These are phyloP conservation scores for Liriodendron chinense DNA, from an alignment of 164 flowering plant species.

Conservation along the genomic window DNA sequence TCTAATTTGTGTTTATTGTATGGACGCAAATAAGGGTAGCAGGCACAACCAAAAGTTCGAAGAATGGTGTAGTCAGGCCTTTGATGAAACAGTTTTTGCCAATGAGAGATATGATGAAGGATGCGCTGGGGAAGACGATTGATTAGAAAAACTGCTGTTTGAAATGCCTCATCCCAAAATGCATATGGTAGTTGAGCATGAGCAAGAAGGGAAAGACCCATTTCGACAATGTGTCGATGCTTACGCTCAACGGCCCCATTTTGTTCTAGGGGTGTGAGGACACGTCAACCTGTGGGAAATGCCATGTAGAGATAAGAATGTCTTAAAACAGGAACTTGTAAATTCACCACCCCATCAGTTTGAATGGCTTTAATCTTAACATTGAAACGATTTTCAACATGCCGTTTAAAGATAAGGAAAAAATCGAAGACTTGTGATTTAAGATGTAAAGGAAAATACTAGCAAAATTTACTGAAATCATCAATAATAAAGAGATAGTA, in stretches of 20 bases:
- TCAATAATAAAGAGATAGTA: conserved; percentile 3
- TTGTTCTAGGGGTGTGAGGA: background rate
- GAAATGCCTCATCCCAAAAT: background rate
- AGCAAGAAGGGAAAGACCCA: background rate
- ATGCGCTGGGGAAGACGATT: too few species aligned
- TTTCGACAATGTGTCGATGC: background rate
- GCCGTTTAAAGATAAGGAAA: background rate
- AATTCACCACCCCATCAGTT: background rate
- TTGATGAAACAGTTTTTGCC: background rate
- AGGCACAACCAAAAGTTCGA: conserved; percentile 1
- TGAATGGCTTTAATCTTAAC: background rate
- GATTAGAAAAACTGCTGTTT: background rate
- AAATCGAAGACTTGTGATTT: background rate
- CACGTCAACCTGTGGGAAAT: background rate
- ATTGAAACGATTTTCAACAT: background rate
- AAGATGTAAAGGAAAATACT: background rate
- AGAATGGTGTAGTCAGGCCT: background rate
- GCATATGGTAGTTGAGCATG: background rate
- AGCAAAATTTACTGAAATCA: background rate
- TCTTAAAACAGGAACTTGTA: background rate
- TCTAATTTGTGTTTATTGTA: background rate
- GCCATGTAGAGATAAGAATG: background rate
- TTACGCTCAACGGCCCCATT: conserved; percentile 3
- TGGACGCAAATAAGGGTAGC: conserved; percentile 3
- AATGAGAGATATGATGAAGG: background rate